Conservation (phyloP, 2,329 filamentous ascomycete genomes). For the Helotiales sp. region DNA sequence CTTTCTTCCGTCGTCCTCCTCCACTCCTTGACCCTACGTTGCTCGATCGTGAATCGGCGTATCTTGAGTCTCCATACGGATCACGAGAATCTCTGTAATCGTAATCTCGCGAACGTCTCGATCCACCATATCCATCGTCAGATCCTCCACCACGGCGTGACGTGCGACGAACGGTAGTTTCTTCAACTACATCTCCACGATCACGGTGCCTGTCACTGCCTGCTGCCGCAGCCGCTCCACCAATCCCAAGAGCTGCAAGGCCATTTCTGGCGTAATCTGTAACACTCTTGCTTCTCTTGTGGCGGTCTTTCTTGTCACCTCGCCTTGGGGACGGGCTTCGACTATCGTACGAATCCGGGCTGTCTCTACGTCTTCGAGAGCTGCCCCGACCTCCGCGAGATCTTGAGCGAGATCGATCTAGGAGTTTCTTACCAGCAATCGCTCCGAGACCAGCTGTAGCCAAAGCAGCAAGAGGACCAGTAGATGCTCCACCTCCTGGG, state of each 20-base stretch:
- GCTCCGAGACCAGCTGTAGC: slow-evolving; percentile 67
- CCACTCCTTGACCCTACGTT: slow-evolving; percentile 31
- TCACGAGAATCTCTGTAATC: slow-evolving; percentile 35
- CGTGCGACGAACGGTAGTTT: slow-evolving; percentile 34
- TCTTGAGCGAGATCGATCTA: slow-evolving; percentile 53
- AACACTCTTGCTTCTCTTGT: slow-evolving; percentile 68
- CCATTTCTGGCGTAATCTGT: slow-evolving; percentile 65
- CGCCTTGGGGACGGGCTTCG: slow-evolving; percentile 40
- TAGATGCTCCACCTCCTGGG: slow-evolving; percentile 46
- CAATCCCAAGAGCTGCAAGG: slow-evolving; percentile 65
- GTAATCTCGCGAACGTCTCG: slow-evolving; percentile 35
- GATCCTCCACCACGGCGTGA: slow-evolving; percentile 26
- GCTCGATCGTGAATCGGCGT: slow-evolving; percentile 40
- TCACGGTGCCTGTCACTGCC: slow-evolving; percentile 25
- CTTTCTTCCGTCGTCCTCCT: slow-evolving; percentile 27
- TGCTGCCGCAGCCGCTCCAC: slow-evolving; percentile 49
- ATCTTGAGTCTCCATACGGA: slow-evolving; percentile 38
- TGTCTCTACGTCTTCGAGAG: slow-evolving; percentile 38
- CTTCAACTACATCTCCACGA: slow-evolving; percentile 34
- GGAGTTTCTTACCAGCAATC: slow-evolving; percentile 65
- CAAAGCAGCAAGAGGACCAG: slow-evolving; percentile 61
- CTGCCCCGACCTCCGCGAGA: slow-evolving; percentile 54
- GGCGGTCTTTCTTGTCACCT: slow-evolving; percentile 45
- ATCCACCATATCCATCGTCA: slow-evolving; percentile 34
- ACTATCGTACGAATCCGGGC: slow-evolving; percentile 42